A percentile compares a stretch with the other conserved stretches of the same genome.
phyloP scores from a whole-genome alignment of 257 asterid species.

The Salvia miltiorrhiza region DNA sequence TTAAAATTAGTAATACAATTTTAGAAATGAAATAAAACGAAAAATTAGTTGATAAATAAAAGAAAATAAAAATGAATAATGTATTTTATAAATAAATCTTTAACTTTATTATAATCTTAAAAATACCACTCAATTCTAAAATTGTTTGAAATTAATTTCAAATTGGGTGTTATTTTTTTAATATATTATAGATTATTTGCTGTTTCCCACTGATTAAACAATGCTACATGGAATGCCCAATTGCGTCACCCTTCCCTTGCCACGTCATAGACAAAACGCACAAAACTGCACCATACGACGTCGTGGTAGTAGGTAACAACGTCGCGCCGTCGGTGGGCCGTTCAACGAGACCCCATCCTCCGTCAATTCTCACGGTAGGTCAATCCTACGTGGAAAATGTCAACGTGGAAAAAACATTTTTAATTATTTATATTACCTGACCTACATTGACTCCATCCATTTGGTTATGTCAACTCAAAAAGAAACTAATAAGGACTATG shows the following conservation, averaged over 20 bases:
- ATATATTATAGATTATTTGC: neutral
- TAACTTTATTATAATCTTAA: too few relatives aligned
- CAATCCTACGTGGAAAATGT: neutral
- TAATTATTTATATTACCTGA: neutral
- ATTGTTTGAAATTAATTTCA: too few relatives aligned
- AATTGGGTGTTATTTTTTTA: too few relatives aligned
- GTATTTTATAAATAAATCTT: too few relatives aligned
- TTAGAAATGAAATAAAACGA: too few relatives aligned
- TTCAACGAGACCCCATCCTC: neutral
- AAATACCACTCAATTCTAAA: too few relatives aligned
- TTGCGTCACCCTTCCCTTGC: neutral
- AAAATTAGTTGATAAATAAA: too few relatives aligned
- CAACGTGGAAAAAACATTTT: neutral
- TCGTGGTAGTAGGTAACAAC: slow-evolving; percentile 9
- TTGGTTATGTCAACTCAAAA: neutral
- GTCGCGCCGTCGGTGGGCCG: neutral
- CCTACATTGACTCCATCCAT: neutral
- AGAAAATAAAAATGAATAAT: too few relatives aligned
- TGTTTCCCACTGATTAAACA: neutral
- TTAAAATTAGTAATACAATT: too few relatives aligned
- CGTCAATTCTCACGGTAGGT: neutral
- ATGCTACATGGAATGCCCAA: neutral
- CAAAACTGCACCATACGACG: neutral
- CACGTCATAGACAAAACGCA: neutral
- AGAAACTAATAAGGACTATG: too few relatives aligned